Conservation (phyloP, 306 rosid genomes). For the Dalbergia cultrata region DNA sequence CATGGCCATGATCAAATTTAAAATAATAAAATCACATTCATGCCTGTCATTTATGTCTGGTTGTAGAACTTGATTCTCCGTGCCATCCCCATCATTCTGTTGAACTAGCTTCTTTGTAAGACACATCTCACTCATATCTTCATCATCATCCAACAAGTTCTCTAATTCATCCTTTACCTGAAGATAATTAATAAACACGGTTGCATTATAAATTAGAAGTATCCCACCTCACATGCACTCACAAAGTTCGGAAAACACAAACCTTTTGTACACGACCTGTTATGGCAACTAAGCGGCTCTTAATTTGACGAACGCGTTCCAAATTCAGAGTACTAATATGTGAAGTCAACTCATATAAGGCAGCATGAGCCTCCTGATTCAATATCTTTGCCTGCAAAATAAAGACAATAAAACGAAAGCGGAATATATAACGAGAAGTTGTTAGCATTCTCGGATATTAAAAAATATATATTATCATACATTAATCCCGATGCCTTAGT, state of each 20-base stretch:
- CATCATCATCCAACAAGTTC: slow-evolving; percentile 81
- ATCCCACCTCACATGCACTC: no score
- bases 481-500: no score
- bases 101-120: slow-evolving; percentile 74
- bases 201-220: not conserved
- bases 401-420: not conserved
- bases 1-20: slow-evolving; percentile 10
- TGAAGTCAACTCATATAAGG: slow-evolving; percentile 84
- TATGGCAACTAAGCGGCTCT: slow-evolving; percentile 86
- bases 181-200: slow-evolving; percentile 31
- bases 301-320: slow-evolving; percentile 88
- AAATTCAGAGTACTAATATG: slow-evolving; percentile 87
- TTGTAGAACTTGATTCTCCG: slow-evolving; percentile 55
- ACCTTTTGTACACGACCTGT: slow-evolving; percentile 76
- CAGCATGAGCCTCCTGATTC: slow-evolving; percentile 88
- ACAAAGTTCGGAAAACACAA: no score
- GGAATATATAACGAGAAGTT: not conserved
- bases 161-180: slow-evolving; percentile 88
- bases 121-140: slow-evolving; percentile 90
- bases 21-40: slow-evolving; percentile 11
- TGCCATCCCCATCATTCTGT: slow-evolving; percentile 51
- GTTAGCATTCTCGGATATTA: no score
- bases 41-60: slow-evolving; percentile 66
- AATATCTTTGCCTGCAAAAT: slow-evolving; percentile 68
- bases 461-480: no score